Evolutionary conservation across 495 filamentous ascomycete genomes (phyloP).

Genomic region (Xylaria grammica): DNA sequence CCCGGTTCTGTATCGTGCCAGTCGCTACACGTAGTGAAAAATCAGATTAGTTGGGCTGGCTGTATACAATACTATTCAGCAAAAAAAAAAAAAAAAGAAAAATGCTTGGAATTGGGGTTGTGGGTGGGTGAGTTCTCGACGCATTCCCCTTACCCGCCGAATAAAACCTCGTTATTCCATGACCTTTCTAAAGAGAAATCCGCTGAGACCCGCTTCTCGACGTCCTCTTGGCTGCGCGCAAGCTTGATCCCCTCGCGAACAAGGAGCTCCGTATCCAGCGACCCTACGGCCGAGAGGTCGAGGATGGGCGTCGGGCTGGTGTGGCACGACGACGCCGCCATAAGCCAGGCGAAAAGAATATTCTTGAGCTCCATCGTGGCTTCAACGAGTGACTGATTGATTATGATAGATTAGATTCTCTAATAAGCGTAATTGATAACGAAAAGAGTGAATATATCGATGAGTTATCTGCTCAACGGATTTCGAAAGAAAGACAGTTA

Average conservation of each 20-base stretch:
- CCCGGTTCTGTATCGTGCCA: constrained; percentile 14
- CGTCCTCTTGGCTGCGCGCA: constrained; percentile 26
- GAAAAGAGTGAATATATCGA: background rate
- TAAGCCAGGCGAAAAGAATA: background rate
- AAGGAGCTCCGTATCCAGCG: constrained; percentile 10
- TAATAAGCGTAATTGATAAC: too few species aligned
- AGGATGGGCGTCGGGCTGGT: constrained; percentile 18
- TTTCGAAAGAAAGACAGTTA: background rate
- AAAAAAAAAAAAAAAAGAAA: too few species aligned
- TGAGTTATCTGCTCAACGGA: background rate
- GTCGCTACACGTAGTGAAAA: constrained; percentile 10
- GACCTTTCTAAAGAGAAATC: constrained; percentile 29
- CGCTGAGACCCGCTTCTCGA: constrained; percentile 31
- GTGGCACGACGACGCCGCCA: background rate
- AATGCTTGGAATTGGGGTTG: background rate
- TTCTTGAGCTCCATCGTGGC: background rate
- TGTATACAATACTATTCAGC: too few species aligned
- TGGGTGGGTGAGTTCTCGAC: background rate
- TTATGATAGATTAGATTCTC: background rate
- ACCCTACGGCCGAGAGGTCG: constrained; percentile 10
- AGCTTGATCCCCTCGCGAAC: constrained; percentile 22
- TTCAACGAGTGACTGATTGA: background rate
- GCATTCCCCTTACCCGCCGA: constrained; percentile 26
- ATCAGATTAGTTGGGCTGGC: background rate
- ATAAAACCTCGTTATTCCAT: constrained; percentile 33